Conservation (phyloP, 352 stramenopile species). For the Phytophthora chlamydospora region DNA sequence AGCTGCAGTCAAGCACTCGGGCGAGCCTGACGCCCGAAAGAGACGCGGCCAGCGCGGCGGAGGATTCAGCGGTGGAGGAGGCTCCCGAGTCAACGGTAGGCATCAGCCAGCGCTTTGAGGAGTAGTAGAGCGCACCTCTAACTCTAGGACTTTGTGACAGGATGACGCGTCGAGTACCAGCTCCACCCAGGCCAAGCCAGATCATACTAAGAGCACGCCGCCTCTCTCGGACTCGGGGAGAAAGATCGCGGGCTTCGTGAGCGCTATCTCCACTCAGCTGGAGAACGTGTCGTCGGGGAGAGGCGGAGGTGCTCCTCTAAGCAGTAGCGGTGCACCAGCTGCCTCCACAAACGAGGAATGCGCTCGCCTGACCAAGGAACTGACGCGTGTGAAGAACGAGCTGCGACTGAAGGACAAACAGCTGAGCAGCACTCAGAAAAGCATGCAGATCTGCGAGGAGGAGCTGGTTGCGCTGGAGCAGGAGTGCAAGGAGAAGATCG, state of each 20-base stretch:
- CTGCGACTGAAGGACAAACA: constrained; percentile 69
- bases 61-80: constrained; percentile 2
- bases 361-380: constrained; percentile 58
- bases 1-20: constrained; percentile 33
- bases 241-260: constrained; percentile 38
- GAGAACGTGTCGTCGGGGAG: constrained; percentile 38
- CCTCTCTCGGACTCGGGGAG: constrained; percentile 41
- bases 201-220: constrained; percentile 20
- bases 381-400: constrained; percentile 54
- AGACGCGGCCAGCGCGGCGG: constrained; percentile 11
- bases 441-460: constrained; percentile 69
- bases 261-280: constrained; percentile 36
- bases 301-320: constrained; percentile 13
- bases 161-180: constrained; percentile 23
- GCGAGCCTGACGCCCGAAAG: constrained; percentile 20
- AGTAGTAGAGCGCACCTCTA: constrained; percentile 2
- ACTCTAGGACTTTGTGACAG: constrained; percentile 10
- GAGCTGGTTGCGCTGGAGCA: constrained; percentile 78
- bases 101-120: background rate
- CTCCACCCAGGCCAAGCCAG: constrained; percentile 19
- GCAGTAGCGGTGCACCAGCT: constrained; percentile 22
- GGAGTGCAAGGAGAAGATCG: constrained; percentile 76
- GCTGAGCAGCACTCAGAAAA: constrained; percentile 59
- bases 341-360: constrained; percentile 33
- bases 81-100: constrained; percentile 18